Conservation (phyloP, 2,329 filamentous ascomycete species). For the Neonectria faginata region DNA sequence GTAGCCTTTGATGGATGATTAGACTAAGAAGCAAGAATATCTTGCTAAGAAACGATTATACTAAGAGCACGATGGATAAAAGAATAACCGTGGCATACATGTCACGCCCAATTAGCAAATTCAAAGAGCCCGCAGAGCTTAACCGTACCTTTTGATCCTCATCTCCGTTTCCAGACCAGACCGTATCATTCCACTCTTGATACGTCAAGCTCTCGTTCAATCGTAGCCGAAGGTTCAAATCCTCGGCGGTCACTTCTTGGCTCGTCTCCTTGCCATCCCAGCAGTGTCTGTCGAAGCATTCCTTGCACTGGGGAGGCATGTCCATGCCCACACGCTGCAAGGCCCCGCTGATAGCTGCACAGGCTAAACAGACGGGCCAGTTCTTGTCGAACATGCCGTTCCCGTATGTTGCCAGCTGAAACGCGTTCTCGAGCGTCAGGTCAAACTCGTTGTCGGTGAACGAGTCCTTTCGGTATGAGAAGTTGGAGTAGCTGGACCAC, state of each 20-base stretch:
- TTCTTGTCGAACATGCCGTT: constrained; percentile 77
- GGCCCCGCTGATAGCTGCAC: constrained; percentile 79
- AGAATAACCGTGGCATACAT: not conserved
- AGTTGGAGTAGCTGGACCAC: constrained; percentile 46
- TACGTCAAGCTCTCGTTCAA: constrained; percentile 40
- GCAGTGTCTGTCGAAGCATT: constrained; percentile 39
- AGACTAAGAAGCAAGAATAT: too few species aligned
- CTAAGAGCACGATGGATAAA: not conserved
- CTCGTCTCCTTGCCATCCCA: not conserved
- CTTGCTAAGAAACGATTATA: not conserved
- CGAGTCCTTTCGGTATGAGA: constrained; percentile 36
- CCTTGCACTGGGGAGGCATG: constrained; percentile 38
- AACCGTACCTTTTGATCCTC: not conserved
- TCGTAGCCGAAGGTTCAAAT: constrained; percentile 35
- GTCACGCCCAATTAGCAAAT: not conserved
- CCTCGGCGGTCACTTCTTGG: not conserved
- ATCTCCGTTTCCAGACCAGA: constrained; percentile 25
- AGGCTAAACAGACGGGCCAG: constrained; percentile 84
- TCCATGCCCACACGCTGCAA: constrained; percentile 55
- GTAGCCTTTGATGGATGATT: too few species aligned
- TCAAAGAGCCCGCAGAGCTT: not conserved
- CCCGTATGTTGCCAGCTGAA: constrained; percentile 80
- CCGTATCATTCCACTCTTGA: constrained; percentile 40
- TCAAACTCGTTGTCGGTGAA: constrained; percentile 44
- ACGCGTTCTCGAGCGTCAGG: constrained; percentile 70